These are phyloP conservation scores for Neopestalotiopsis clavispora DNA, from an alignment of 2,329 filamentous ascomycete species.

Conservation along the genomic window DNA sequence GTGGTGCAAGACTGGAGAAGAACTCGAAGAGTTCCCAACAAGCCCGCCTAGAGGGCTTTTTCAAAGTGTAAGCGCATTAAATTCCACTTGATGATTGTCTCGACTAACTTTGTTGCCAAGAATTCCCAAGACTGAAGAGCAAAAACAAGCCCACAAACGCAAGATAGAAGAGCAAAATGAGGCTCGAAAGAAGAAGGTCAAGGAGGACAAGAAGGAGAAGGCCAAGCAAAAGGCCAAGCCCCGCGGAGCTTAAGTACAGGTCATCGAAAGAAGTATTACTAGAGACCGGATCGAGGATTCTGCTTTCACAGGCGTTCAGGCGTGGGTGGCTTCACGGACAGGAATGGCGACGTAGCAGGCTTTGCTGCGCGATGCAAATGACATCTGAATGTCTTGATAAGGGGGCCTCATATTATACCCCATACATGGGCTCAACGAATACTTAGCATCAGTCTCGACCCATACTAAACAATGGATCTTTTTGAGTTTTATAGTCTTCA, in stretches of 20 bases:
- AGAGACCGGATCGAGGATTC: not conserved
- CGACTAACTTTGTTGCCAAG: not conserved
- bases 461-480: too few species aligned
- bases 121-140: conserved; percentile 82
- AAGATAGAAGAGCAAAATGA: conserved; percentile 93
- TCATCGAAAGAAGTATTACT: not conserved
- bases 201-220: conserved; percentile 95
- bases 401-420: not conserved
- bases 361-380: not conserved
- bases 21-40: conserved; percentile 91
- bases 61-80: conserved; percentile 67
- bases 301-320: not conserved
- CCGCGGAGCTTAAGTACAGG: conserved; percentile 51
- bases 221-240: conserved; percentile 89
- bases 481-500: not conserved
- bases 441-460: too few species aligned
- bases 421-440: not conserved
- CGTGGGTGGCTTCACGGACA: not conserved
- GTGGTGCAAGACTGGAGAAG: conserved; percentile 81
- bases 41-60: conserved; percentile 91
- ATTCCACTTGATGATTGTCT: not conserved
- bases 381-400: not conserved
- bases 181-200: conserved; percentile 93
- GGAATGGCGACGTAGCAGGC: not conserved
- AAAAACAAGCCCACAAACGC: conserved; percentile 85